phyloP scores from a whole-genome alignment of 192 early-diverging fungal genomes.

The Entomortierella chlamydospora region DNA sequence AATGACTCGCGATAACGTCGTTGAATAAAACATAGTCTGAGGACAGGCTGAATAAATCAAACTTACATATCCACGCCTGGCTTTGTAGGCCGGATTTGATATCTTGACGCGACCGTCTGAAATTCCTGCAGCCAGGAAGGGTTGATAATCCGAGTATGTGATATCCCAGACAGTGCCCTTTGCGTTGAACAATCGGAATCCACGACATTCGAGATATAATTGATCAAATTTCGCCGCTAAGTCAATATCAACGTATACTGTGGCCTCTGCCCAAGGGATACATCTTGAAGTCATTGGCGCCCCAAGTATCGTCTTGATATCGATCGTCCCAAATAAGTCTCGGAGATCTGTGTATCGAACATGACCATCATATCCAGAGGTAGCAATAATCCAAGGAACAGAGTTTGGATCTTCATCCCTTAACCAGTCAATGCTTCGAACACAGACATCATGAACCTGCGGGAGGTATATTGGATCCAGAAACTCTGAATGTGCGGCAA shows the following conservation, averaged over 20 bases:
- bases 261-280: slow-evolving; percentile 41
- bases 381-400: slow-evolving; percentile 30
- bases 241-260: slow-evolving; percentile 33
- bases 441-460: slow-evolving; percentile 48
- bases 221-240: slow-evolving; percentile 40
- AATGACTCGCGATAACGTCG: too few relatives aligned
- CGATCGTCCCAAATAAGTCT: slow-evolving; percentile 20
- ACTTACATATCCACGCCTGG: slow-evolving; percentile 48
- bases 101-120: slow-evolving; percentile 41
- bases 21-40: too few relatives aligned
- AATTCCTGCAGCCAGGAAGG: slow-evolving; percentile 30
- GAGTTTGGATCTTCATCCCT: slow-evolving; percentile 8
- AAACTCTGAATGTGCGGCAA: slow-evolving; percentile 14
- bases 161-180: slow-evolving; percentile 52
- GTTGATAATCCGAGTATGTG: slow-evolving; percentile 42
- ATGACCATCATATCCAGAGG: slow-evolving; percentile 45
- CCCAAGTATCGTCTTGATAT: slow-evolving; percentile 36
- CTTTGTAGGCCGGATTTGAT: slow-evolving; percentile 36
- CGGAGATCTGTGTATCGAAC: slow-evolving; percentile 29
- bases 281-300: slow-evolving; percentile 15
- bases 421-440: slow-evolving; percentile 39
- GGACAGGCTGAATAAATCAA: not conserved
- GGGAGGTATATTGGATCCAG: slow-evolving; percentile 40
- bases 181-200: slow-evolving; percentile 30
- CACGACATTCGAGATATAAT: slow-evolving; percentile 29